Evolutionary conservation across 106 monocot genomes (phyloP), one percentile per base, ranked within the genome.

Genomic region (Agapanthus africanus): DNA sequence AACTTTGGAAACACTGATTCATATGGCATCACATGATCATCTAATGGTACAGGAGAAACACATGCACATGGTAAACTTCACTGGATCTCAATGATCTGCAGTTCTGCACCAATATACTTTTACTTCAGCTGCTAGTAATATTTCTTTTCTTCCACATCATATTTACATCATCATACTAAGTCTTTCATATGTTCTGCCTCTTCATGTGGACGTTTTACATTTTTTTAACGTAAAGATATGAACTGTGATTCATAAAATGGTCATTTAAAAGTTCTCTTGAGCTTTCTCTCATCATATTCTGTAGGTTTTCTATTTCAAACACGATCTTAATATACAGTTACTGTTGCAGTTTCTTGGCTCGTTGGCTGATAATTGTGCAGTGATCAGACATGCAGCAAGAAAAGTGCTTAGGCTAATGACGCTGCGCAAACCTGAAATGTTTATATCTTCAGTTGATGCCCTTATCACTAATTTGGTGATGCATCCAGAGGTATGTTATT

Each of bases 21-120:
- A 73, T 68, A 92, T 97, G 88, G 80, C 89, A 70, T 59, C 40
- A 65, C 40, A 73, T 81, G 80, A 67, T 64, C 66, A 37, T 65
- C 66, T 97, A 59, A 69, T 42, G 36, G 54, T 92, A 30, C 91
- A 84, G 76, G 91, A 92, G 54, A 83, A 75, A 61, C 88, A 91
- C 63, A 77, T 84, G 78, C 78, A 89, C 60, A 92, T 97, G 92
- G 97, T 92, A 87, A 40, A 57, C 28, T 66, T 68, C 31, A 57
- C 16, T 30, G 10, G 56, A 30, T 11, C 31, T 57, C 19, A 57
- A 30, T 57, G 27, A 30, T 57, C 31, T n/a, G n/a, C n/a, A n/a
- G n/a, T n/a, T n/a, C n/a, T 57, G 0, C 30, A 57, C 30, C 1
- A 31, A 30, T 31, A 1, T 1, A 6, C 19, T 61, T 61, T n/a